Evolutionary conservation across 176 grass and related monocot species (phyloP), one percentile per base, ranked within the genome.

Genomic region (Zizania latifolia): DNA sequence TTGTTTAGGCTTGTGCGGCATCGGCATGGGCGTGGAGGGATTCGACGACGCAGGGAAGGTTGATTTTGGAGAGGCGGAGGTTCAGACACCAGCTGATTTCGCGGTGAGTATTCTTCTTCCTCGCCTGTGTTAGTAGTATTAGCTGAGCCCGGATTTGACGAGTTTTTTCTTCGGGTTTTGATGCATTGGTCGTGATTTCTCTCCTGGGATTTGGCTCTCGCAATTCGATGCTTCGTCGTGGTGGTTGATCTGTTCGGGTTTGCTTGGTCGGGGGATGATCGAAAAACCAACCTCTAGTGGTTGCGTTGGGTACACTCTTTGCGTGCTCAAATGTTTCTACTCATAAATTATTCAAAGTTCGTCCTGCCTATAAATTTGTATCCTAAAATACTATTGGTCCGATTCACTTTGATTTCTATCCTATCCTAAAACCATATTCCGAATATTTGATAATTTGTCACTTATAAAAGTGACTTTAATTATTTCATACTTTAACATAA

Each of bases 21-120:
- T 8, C 35, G 30, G 83, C 77, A 94, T 99, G 95, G 90, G 86
- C 63, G 71, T 94, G 79, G 89, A 99, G 53, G 92, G 84, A 32
- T 71, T 90, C 45, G 94, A 88, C 34, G 87, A 71, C 51, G 69
- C 83, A 32, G 86, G 86, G 65, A 78, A 58, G 78, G 79, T 82
- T 26, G 72, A 51, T 40, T 87, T 86, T 33, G 80, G 89, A 35
- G 81, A 54, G 10, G 72, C 76, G 24, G 44, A 89, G 77, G 62
- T 62, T 37, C 84, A 91, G 30, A 83, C 57, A 78, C 34, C 61
- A 38, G 79, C 87, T 0, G 85, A 87, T 72, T 81, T 70, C 46
- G 30, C 58, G 78, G 88, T 87, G 57, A 32, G 88, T 60, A 34
- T 36, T 71, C 41, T 28, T 54, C 41, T 23, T 35, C 41, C 23